Percentiles rank a stretch among this genome's conserved stretches.
Conservation (phyloP, 2,329 filamentous ascomycete genomes). For the Botryotinia narcissicola region DNA sequence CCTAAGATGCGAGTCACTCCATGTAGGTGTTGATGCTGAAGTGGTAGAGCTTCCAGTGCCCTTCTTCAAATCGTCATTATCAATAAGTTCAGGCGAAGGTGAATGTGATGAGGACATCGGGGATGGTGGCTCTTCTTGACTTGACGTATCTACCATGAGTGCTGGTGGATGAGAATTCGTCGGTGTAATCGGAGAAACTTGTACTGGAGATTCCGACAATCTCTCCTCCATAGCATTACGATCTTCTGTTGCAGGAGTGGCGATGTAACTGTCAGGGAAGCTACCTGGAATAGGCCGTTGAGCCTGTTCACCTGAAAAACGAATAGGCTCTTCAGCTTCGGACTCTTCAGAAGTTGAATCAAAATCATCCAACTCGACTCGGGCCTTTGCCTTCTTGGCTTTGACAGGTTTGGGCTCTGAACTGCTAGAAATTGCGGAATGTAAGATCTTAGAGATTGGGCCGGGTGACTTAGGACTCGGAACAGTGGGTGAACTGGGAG, state of each 20-base stretch:
- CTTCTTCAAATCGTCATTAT: slow-evolving; percentile 44
- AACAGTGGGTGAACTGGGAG: slow-evolving; percentile 38
- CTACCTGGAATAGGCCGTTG: slow-evolving; percentile 38
- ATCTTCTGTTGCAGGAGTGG: slow-evolving; percentile 36
- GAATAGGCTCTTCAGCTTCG: slow-evolving; percentile 36
- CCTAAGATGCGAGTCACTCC: slow-evolving; percentile 83
- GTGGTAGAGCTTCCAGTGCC: slow-evolving; percentile 52
- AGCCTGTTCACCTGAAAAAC: slow-evolving; percentile 29
- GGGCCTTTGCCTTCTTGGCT: slow-evolving; percentile 57
- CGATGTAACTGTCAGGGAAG: slow-evolving; percentile 39
- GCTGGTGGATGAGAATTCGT: slow-evolving; percentile 56
- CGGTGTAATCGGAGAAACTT: slow-evolving; percentile 57
- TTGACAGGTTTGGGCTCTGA: slow-evolving; percentile 54
- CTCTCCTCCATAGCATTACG: slow-evolving; percentile 43
- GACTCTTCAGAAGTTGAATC: slow-evolving; percentile 48
- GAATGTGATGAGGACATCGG: slow-evolving; percentile 50
- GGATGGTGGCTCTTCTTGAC: slow-evolving; percentile 64
- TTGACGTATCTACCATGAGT: slow-evolving; percentile 68
- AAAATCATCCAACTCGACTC: slow-evolving; percentile 69
- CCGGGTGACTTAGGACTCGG: slow-evolving; percentile 42
- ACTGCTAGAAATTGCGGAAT: slow-evolving; percentile 41
- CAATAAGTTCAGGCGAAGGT: slow-evolving; percentile 60
- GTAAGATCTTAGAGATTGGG: slow-evolving; percentile 45
- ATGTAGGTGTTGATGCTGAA: slow-evolving; percentile 58
- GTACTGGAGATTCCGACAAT: slow-evolving; percentile 66